A percentile compares a stretch with the other conserved stretches of the same genome.
phyloP scores from a whole-genome alignment of 106 monocot species.

The Dendrobium chrysotoxum region DNA sequence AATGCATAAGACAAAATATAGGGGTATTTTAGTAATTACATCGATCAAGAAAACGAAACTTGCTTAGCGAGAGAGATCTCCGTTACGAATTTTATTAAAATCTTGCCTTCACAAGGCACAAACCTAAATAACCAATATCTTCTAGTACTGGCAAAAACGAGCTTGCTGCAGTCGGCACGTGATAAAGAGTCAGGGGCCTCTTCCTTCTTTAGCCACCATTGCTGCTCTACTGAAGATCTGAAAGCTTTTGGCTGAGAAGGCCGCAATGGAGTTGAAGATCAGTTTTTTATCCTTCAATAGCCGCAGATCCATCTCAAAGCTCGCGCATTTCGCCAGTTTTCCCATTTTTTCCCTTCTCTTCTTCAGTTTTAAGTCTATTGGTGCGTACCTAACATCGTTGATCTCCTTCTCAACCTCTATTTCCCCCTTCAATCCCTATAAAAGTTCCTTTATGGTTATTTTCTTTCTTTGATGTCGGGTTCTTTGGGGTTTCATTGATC shows the following conservation, averaged over 20 bases:
- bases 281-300: neutral
- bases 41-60: too few relatives aligned
- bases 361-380: neutral
- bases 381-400: neutral
- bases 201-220: neutral
- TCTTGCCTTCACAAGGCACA: too few relatives aligned
- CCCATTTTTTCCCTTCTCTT: neutral
- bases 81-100: too few relatives aligned
- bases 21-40: too few relatives aligned
- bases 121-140: too few relatives aligned
- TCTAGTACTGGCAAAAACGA: neutral
- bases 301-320: neutral
- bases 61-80: too few relatives aligned
- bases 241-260: neutral
- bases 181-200: neutral
- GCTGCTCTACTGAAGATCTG: slow-evolving; percentile 1
- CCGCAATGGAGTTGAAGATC: slow-evolving; percentile 7
- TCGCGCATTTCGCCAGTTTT: slow-evolving; percentile 1
- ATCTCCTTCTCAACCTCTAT: neutral
- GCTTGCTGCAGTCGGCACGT: neutral
- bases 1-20: too few relatives aligned
- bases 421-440: neutral
- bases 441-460: neutral
- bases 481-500: neutral
- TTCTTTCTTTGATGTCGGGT: neutral